Base-by-base conservation (phyloP, 495 filamentous ascomycete genomes). In the Neurospora africana region DNA sequence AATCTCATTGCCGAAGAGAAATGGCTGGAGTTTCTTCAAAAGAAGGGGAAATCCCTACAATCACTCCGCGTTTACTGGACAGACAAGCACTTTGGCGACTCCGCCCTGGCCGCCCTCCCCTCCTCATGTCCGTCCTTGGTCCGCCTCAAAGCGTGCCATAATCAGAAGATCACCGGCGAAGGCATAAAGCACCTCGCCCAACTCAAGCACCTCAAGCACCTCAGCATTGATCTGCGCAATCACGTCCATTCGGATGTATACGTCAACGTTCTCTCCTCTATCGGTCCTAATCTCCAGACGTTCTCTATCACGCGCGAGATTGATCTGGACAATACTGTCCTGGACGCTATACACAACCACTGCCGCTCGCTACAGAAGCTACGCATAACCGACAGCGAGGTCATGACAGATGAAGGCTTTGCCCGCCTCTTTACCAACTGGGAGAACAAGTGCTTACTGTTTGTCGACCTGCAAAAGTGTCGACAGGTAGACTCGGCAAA, bases 1-100 rank as follows among this genome's bases (percentile, higher is more conserved):
- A 97, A 97, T 73, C 86, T 97, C 5, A 82, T 97, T 10, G 87
- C 88, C 5, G 88, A 95, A 75, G 81, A 81, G 0, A 88, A 85
- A 71, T 97, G 93, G 93, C 83, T 82, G 67, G 82, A 86, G 47
- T 86, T 91, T 33, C 89, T 97, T 68, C 76, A 81, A 23, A 79
- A 83, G 35, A 85, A 89, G 68, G 93, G 93, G 10, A 69, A 81
- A 10, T 79, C 85, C 30, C 86, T 97, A 6, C 84, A 89, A 73
- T 85, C 85, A 4, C 79, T 97, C 30, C 90, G 92, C 71, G 82
- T 97, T 7, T 91, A 88, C 74, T 90, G 87, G 19, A 91, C 95
- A 47, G 91, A 94, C 74, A 90, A 90, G 72, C 82, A 87, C 72
- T 84, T 88, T 36, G 78, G 75, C 53, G 86, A 91, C 70, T 87